These are phyloP conservation scores for Boletus subluridellus DNA, from an alignment of 1,284 basidiomycete genomes.

Conservation along the genomic window DNA sequence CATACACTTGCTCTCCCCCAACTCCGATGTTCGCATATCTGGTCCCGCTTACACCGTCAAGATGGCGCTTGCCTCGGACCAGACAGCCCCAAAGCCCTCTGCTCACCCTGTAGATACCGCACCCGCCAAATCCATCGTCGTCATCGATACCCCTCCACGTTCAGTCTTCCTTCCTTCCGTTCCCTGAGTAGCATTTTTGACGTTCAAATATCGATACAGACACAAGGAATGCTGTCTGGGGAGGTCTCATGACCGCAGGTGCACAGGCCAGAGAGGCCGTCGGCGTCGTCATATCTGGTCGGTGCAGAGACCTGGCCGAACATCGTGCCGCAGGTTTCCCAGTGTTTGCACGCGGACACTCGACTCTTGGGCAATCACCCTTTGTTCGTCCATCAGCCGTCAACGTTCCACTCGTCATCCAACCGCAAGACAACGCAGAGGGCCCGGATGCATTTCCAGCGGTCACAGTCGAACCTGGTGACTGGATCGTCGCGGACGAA, in stretches of 20 bases:
- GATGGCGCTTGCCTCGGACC: conserved; percentile 71
- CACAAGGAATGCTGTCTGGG: conserved; percentile 84
- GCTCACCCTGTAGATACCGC: conserved; percentile 86
- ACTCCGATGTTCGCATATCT: conserved; percentile 43
- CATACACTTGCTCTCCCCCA: conserved; percentile 59
- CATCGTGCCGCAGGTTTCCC: conserved; percentile 67
- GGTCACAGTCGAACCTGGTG: conserved; percentile 69
- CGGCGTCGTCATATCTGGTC: conserved; percentile 80
- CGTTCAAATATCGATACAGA: conserved; percentile 40
- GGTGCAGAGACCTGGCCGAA: conserved; percentile 80
- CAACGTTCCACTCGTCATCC: conserved; percentile 70
- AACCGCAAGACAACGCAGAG: conserved; percentile 35
- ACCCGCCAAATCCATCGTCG: conserved; percentile 62
- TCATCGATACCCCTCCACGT: conserved; percentile 79
- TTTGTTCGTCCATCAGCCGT: conserved; percentile 83
- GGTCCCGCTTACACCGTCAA: conserved; percentile 90
- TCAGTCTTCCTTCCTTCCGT: conserved; percentile 28
- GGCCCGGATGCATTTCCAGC: conserved; percentile 45
- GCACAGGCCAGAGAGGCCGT: conserved; percentile 65
- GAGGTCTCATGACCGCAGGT: conserved; percentile 86
- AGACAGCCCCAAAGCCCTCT: conserved; percentile 60
- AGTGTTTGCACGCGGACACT: conserved; percentile 77
- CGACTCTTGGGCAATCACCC: conserved; percentile 84
- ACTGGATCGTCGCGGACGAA: conserved; percentile 82
- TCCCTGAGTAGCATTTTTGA: conserved; percentile 5